Conservation (phyloP, 1,284 basidiomycete genomes). For the Ceratobasidium papillatum region DNA sequence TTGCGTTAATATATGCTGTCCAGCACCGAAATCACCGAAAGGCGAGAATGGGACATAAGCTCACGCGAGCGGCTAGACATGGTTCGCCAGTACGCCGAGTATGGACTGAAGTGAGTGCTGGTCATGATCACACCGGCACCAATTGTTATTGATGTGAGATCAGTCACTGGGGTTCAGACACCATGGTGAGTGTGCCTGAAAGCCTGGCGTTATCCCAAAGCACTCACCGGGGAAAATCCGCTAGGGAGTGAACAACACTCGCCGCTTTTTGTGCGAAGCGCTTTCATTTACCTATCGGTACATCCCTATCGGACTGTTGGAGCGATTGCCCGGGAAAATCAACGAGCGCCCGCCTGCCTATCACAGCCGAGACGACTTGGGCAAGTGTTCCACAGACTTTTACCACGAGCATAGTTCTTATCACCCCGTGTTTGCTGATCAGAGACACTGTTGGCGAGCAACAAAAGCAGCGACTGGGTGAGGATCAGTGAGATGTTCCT, state of each 20-base stretch:
- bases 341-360: slow-evolving; percentile 93
- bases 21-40: slow-evolving; percentile 89
- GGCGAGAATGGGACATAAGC: slow-evolving; percentile 93
- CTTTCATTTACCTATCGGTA: slow-evolving; percentile 96
- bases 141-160: not conserved
- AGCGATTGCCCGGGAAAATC: slow-evolving; percentile 79
- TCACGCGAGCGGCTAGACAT: slow-evolving; percentile 89
- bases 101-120: slow-evolving; percentile 68
- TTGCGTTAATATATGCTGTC: not conserved
- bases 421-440: not conserved
- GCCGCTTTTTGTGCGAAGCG: slow-evolving; percentile 94
- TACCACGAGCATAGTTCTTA: not conserved
- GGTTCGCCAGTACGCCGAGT: slow-evolving; percentile 84
- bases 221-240: slow-evolving; percentile 3
- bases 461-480: slow-evolving; percentile 91
- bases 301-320: slow-evolving; percentile 92
- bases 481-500: slow-evolving; percentile 95
- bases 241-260: slow-evolving; percentile 86
- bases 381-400: slow-evolving; percentile 54
- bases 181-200: slow-evolving; percentile 53
- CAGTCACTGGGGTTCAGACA: slow-evolving; percentile 91
- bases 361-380: slow-evolving; percentile 85
- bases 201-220: slow-evolving; percentile 8
- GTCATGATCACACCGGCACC: slow-evolving; percentile 9
- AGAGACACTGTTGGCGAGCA: slow-evolving; percentile 87